These are phyloP conservation scores for Mucor velutinosus DNA, from an alignment of 371 early-diverging fungal species.

Conservation along the genomic window DNA sequence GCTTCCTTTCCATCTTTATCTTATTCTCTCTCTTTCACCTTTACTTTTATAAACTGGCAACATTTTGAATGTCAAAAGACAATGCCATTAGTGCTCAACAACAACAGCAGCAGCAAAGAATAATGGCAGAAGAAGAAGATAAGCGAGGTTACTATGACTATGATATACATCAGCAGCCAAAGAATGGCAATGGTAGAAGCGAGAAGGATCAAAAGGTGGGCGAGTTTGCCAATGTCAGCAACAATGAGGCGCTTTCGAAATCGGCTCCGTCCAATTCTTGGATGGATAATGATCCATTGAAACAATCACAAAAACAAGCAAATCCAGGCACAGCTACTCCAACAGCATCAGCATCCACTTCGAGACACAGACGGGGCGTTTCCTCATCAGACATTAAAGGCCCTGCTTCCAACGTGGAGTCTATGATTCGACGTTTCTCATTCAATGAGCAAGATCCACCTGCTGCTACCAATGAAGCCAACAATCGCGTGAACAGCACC, in stretches of 20 bases:
- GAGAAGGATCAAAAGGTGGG: conserved; percentile 3
- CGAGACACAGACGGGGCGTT: neutral
- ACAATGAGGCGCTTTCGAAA: neutral
- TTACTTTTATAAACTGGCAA: neutral
- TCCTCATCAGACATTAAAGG: neutral
- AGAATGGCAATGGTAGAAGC: neutral
- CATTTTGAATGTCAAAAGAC: conserved; percentile 2
- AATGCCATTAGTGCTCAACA: neutral
- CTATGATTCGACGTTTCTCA: conserved; percentile 1
- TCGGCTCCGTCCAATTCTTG: conserved; percentile 9
- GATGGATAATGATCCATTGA: neutral
- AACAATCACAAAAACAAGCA: neutral
- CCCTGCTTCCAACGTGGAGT: neutral
- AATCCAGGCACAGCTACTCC: neutral
- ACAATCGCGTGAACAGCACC: neutral
- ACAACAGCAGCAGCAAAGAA: conserved; percentile 1
- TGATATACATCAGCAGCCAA: neutral
- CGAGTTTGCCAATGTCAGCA: neutral
- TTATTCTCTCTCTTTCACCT: neutral
- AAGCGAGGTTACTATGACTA: neutral
- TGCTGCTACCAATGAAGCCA: neutral
- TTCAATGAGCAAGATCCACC: neutral
- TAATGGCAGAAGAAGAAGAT: neutral
- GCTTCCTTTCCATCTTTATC: neutral
- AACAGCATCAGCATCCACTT: neutral